Percentiles rank a stretch among this genome's conserved stretches.
phyloP scores from a whole-genome alignment of 208 protist species.

The Naegleria gruberi region DNA sequence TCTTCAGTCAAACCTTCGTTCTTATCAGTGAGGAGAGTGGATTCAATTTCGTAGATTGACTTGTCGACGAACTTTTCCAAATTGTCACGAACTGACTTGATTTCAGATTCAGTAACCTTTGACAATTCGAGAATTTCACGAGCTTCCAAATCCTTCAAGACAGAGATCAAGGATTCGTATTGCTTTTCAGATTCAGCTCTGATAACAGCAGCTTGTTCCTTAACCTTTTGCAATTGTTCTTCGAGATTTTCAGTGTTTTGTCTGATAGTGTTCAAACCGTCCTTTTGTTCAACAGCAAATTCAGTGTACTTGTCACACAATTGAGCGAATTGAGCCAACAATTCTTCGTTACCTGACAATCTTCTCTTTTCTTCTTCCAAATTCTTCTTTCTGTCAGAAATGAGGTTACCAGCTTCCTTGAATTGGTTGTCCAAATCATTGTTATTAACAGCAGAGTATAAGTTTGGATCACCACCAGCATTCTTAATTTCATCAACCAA shows the following conservation, averaged over 20 bases:
- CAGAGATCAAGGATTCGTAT: background rate
- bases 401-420: background rate
- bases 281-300: background rate
- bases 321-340: background rate
- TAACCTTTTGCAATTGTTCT: background rate
- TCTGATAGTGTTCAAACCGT: background rate
- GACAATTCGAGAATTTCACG: background rate
- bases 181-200: background rate
- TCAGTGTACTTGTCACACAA: background rate
- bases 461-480: background rate
- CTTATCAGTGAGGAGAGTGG: background rate
- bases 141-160: background rate
- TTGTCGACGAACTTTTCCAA: background rate
- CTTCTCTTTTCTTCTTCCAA: background rate
- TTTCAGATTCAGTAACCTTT: background rate
- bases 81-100: background rate
- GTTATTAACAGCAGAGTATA: background rate
- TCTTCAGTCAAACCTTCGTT: background rate
- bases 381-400: background rate
- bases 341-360: background rate
- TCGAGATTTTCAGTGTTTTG: background rate
- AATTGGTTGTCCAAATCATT: background rate
- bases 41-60: background rate
- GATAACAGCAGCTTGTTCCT: background rate
- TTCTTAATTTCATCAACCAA: background rate